A percentile compares a stretch with the other conserved stretches of the same genome.
Evolutionary conservation across 2,329 filamentous ascomycete genomes (phyloP).

Genomic region (Diaporthe aspalathi): DNA sequence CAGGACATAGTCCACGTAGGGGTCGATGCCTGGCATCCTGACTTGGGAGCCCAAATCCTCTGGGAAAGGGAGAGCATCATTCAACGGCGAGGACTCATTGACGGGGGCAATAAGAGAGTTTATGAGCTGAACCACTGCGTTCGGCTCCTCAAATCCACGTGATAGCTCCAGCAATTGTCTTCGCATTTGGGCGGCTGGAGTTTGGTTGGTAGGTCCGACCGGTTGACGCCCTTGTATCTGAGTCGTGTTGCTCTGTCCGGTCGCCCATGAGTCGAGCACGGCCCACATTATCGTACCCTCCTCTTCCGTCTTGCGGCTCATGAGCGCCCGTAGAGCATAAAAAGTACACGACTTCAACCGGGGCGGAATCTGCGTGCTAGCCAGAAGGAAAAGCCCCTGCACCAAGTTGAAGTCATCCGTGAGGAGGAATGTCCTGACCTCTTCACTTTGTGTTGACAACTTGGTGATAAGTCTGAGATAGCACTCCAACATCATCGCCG

Average conservation of each 20-base stretch:
- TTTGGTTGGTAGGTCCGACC: constrained; percentile 39
- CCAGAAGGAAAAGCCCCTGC: constrained; percentile 80
- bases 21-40: constrained; percentile 84
- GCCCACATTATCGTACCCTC: constrained; percentile 83
- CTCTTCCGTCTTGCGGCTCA: constrained; percentile 77
- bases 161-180: constrained; percentile 80
- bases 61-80: constrained; percentile 85
- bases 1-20: constrained; percentile 91
- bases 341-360: constrained; percentile 88
- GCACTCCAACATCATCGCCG: constrained; percentile 94
- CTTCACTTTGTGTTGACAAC: constrained; percentile 78
- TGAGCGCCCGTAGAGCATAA: constrained; percentile 78
- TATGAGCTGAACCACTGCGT: constrained; percentile 84
- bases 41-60: constrained; percentile 83
- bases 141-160: constrained; percentile 84
- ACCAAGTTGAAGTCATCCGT: constrained; percentile 72
- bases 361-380: constrained; percentile 70
- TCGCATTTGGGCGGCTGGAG: constrained; percentile 61
- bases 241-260: constrained; percentile 62
- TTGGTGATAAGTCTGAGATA: constrained; percentile 91
- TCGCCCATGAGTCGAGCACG: constrained; percentile 82
- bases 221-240: constrained; percentile 41
- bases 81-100: constrained; percentile 68
- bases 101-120: constrained; percentile 77
- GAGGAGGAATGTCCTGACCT: constrained; percentile 79